Percentiles rank a stretch among this genome's conserved stretches.
Evolutionary conservation across 1,139 yeast genomes (phyloP).

Genomic region (Diutina ranongensis): DNA sequence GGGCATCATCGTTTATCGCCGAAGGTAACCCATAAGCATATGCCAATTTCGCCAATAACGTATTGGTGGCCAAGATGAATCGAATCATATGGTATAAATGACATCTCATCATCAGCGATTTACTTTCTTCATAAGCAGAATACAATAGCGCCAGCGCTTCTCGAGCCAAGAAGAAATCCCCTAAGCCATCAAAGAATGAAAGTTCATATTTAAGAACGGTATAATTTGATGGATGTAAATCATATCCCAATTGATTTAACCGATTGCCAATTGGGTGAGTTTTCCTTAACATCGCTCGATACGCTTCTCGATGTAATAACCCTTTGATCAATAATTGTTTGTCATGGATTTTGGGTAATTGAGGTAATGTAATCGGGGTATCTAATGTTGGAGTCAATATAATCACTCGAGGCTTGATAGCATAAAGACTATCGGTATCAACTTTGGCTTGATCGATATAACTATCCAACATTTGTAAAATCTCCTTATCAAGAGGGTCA

Average conservation of each 20-base stretch:
- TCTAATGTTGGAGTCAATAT: conserved; percentile 1
- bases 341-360: conserved; percentile 24
- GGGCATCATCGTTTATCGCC: conserved; percentile 23
- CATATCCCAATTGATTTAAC: conserved; percentile 11
- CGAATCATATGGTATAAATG: conserved; percentile 20
- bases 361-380: conserved; percentile 20
- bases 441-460: not conserved
- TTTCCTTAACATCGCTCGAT: conserved; percentile 21
- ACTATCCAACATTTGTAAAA: not conserved
- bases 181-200: conserved; percentile 34
- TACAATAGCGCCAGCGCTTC: conserved; percentile 28
- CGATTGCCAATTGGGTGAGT: conserved; percentile 20
- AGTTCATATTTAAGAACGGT: conserved; percentile 23
- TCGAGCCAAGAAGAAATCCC: conserved; percentile 30
- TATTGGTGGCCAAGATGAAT: conserved; percentile 29
- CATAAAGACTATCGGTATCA: not conserved
- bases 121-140: not conserved
- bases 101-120: conserved; percentile 7
- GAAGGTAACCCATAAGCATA: conserved; percentile 25
- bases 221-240: conserved; percentile 12
- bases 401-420: not conserved
- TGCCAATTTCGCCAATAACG: conserved; percentile 27
- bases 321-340: conserved; percentile 24
- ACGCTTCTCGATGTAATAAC: conserved; percentile 30
- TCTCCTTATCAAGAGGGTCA: conserved; percentile 1